These are phyloP conservation scores for Daldinia caldariorum DNA, from an alignment of 495 filamentous ascomycete species.

Conservation along the genomic window DNA sequence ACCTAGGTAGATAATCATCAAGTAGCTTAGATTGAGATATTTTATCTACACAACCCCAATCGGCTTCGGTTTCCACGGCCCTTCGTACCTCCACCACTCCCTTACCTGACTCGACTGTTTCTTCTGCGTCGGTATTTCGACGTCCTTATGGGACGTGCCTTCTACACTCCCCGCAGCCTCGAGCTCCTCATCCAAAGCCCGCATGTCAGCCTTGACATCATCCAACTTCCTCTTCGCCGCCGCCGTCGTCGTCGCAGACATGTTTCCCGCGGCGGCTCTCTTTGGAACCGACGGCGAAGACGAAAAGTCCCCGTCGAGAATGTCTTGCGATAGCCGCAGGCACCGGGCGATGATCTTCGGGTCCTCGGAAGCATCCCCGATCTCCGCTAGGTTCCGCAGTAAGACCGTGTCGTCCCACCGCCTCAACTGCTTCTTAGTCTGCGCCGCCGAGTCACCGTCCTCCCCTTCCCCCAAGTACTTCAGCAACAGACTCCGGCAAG, in stretches of 20 bases:
- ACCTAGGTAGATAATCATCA: too few relatives aligned
- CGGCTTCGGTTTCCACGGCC: slow-evolving; percentile 68
- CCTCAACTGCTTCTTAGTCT: slow-evolving; percentile 34
- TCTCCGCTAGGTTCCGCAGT: slow-evolving; percentile 47
- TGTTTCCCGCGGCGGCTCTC: slow-evolving; percentile 11
- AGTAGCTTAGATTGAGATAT: background rate
- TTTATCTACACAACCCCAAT: slow-evolving; percentile 63
- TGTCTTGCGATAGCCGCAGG: slow-evolving; percentile 47
- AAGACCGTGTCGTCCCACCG: slow-evolving; percentile 43
- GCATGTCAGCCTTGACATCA: slow-evolving; percentile 46
- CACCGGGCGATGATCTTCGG: slow-evolving; percentile 48
- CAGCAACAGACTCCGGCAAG: slow-evolving; percentile 40
- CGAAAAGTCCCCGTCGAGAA: slow-evolving; percentile 43
- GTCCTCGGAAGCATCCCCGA: slow-evolving; percentile 49
- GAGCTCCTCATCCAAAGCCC: slow-evolving; percentile 32
- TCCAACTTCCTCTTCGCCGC: slow-evolving; percentile 44
- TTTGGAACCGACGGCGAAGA: slow-evolving; percentile 28
- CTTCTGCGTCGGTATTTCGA: slow-evolving; percentile 13
- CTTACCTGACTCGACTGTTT: slow-evolving; percentile 35
- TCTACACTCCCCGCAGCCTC: slow-evolving; percentile 24
- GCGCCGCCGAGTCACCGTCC: slow-evolving; percentile 5
- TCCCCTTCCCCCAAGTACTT: slow-evolving; percentile 39
- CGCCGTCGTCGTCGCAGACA: background rate
- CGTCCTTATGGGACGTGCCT: slow-evolving; percentile 8
- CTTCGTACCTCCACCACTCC: slow-evolving; percentile 64